A percentile compares a stretch with the other conserved stretches of the same genome.
phyloP scores from a whole-genome alignment of 495 filamentous ascomycete genomes.

The Saxophila tyrrhenica region DNA sequence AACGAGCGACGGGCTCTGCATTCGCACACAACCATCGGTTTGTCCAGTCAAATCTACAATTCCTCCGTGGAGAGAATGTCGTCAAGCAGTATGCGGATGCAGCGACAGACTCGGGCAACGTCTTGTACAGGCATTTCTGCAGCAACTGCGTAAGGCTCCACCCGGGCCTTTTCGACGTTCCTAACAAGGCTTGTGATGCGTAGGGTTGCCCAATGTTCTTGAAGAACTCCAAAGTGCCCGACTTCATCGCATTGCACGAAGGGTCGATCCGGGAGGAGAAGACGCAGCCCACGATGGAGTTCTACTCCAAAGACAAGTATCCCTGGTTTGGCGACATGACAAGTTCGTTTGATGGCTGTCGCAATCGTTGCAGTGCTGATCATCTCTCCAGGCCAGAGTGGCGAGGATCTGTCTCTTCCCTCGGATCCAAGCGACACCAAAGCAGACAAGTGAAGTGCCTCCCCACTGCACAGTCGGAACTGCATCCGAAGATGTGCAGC shows the following conservation, averaged over 20 bases:
- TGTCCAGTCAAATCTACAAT: constrained; percentile 1
- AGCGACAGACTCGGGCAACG: constrained; percentile 9
- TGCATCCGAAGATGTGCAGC: too few species aligned
- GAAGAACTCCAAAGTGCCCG: not conserved
- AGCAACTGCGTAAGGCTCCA: not conserved
- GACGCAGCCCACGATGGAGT: not conserved
- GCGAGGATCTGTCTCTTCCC: not conserved
- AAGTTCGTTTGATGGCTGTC: not conserved
- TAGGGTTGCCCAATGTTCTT: not conserved
- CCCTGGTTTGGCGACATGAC: not conserved
- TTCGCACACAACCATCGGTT: constrained; percentile 16
- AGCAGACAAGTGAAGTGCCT: too few species aligned
- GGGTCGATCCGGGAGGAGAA: not conserved
- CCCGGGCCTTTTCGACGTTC: not conserved
- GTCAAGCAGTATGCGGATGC: constrained; percentile 8
- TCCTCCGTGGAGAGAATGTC: constrained; percentile 6
- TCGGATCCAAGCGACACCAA: not conserved
- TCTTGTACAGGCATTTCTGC: not conserved
- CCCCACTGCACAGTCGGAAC: too few species aligned
- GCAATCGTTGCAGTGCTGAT: not conserved
- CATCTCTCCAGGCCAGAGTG: not conserved
- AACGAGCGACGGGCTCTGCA: constrained; percentile 3
- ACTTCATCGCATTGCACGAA: not conserved
- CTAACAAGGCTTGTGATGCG: not conserved
- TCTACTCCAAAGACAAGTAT: not conserved